phyloP scores from a whole-genome alignment of 495 filamentous ascomycete species.

The Aspergillus hancockii region DNA sequence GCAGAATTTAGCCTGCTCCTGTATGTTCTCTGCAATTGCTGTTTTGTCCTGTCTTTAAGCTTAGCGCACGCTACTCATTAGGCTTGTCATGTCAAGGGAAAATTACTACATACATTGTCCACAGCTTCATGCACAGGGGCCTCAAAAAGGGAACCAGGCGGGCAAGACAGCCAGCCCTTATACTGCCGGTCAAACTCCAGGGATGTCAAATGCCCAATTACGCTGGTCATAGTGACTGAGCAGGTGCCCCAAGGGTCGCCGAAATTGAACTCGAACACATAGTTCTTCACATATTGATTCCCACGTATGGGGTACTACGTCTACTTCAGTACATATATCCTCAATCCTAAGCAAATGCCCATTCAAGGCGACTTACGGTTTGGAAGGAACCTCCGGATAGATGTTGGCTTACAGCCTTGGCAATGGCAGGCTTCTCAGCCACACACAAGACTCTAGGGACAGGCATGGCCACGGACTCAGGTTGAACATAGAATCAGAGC shows the following conservation, averaged over 20 bases:
- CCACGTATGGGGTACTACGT: conserved; percentile 57
- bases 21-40: conserved; percentile 82
- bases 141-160: conserved; percentile 78
- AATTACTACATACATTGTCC: conserved; percentile 52
- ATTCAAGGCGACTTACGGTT: conserved; percentile 55
- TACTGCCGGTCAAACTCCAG: conserved; percentile 70
- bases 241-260: conserved; percentile 77
- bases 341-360: conserved; percentile 18
- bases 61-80: conserved; percentile 14
- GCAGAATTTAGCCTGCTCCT: conserved; percentile 66
- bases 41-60: conserved; percentile 63
- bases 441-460: conserved; percentile 76
- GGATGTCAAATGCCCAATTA: conserved; percentile 78
- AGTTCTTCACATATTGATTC: conserved; percentile 87
- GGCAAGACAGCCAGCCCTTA: conserved; percentile 76
- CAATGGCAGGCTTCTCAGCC: conserved; percentile 95
- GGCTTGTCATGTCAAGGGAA: neutral
- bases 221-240: conserved; percentile 87
- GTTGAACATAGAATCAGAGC: conserved; percentile 7
- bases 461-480: conserved; percentile 24
- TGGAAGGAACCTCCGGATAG: conserved; percentile 72
- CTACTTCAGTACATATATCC: conserved; percentile 28
- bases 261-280: conserved; percentile 87
- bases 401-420: conserved; percentile 89
- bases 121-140: conserved; percentile 70